A percentile compares a stretch with the other conserved stretches of the same genome.
phyloP scores from a whole-genome alignment of 305 asterid species.

The Ajuga reptans region DNA sequence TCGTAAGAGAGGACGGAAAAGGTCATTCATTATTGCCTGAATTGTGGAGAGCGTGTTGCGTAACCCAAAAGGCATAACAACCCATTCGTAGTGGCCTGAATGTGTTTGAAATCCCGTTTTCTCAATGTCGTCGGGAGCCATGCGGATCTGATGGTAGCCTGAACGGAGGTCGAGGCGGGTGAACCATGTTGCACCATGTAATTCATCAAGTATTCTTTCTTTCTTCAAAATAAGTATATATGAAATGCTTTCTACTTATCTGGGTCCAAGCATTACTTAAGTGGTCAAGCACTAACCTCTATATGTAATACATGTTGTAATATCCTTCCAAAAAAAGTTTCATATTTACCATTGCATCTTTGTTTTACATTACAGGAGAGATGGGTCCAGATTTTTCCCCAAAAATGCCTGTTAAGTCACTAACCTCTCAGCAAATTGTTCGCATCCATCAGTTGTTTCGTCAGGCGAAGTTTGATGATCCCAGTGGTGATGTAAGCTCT shows the following conservation, averaged over 20 bases:
- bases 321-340: neutral
- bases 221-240: neutral
- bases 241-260: neutral
- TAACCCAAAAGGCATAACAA: neutral
- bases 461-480: slow-evolving; percentile 92
- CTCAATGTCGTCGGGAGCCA: neutral
- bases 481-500: slow-evolving; percentile 72
- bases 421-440: slow-evolving; percentile 76
- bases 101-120: neutral
- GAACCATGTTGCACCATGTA: neutral
- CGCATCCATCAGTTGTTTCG: slow-evolving; percentile 90
- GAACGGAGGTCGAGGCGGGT: neutral
- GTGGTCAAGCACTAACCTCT: neutral
- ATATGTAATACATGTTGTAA: neutral
- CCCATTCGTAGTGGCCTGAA: neutral
- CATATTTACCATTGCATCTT: slow-evolving; percentile 13
- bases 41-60: too few relatives aligned
- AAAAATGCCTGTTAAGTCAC: slow-evolving; percentile 59
- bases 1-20: too few relatives aligned
- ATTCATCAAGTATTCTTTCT: neutral
- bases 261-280: neutral
- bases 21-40: too few relatives aligned
- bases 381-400: slow-evolving; percentile 77
- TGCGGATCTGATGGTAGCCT: neutral
- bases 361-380: slow-evolving; percentile 49